A percentile compares a stretch with the other conserved stretches of the same genome.
These are phyloP conservation scores for Fusarium fujikuroi DNA, from an alignment of 2,329 filamentous ascomycete genomes.

Conservation along the genomic window DNA sequence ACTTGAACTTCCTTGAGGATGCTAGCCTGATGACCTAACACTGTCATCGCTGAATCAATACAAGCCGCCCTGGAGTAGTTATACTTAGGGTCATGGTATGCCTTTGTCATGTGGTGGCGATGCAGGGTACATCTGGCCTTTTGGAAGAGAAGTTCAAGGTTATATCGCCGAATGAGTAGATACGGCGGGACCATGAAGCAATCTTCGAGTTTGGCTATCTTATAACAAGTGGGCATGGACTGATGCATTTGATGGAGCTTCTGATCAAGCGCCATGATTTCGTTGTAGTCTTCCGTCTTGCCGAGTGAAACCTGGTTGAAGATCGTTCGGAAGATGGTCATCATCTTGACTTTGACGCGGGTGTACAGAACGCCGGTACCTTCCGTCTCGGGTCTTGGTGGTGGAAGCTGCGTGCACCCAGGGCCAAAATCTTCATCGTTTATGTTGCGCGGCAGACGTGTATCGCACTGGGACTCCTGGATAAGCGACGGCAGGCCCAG, in stretches of 20 bases:
- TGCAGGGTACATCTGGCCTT: conserved; percentile 31
- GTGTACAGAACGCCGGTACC: conserved; percentile 20
- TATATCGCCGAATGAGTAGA: conserved; percentile 28
- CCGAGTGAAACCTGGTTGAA: conserved; percentile 35
- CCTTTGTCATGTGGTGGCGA: conserved; percentile 30
- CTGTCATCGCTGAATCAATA: conserved; percentile 29
- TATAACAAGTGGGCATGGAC: conserved; percentile 20
- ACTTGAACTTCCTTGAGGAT: conserved; percentile 34
- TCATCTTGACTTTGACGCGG: conserved; percentile 21
- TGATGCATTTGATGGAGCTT: conserved; percentile 12
- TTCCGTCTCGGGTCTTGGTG: conserved; percentile 9
- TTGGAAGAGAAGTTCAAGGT: conserved; percentile 28
- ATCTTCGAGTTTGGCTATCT: conserved; percentile 23
- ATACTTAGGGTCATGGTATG: conserved; percentile 22
- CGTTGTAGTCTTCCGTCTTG: conserved; percentile 14
- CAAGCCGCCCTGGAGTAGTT: conserved; percentile 23
- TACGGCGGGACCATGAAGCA: conserved; percentile 22
- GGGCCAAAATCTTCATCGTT: conserved; percentile 27
- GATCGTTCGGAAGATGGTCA: conserved; percentile 27
- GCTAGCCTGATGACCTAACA: conserved; percentile 11
- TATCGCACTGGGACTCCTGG: conserved; percentile 27
- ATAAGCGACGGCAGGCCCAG: conserved; percentile 28
- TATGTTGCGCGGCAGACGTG: conserved; percentile 17
- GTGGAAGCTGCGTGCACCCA: conserved; percentile 12
- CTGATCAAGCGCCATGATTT: conserved; percentile 32